These are phyloP conservation scores for Vanrija sp. DNA, from an alignment of 1,284 basidiomycete species.

Conservation along the genomic window DNA sequence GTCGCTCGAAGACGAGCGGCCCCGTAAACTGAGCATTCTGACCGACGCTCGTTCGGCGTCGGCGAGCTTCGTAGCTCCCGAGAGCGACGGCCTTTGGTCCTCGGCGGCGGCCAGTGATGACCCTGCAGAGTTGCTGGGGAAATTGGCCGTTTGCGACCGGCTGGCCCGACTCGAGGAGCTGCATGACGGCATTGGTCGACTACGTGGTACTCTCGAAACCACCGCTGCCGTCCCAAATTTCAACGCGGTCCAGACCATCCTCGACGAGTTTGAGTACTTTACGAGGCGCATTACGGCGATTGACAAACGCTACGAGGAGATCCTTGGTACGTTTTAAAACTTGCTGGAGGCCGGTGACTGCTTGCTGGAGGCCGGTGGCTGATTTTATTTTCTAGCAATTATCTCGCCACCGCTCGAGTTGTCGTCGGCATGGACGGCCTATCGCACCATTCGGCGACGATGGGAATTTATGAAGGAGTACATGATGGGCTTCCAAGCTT, in stretches of 20 bases:
- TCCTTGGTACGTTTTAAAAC: slow-evolving; percentile 27
- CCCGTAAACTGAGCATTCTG: slow-evolving; percentile 7
- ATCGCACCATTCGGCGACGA: slow-evolving; percentile 32
- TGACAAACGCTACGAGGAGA: slow-evolving; percentile 31
- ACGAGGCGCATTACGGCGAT: slow-evolving; percentile 21
- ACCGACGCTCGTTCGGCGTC: slow-evolving; percentile 18
- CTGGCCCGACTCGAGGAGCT: slow-evolving; percentile 33
- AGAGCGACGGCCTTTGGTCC: slow-evolving; percentile 23
- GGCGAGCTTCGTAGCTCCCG: slow-evolving; percentile 16
- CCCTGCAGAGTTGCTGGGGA: slow-evolving; percentile 26
- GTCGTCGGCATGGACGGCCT: slow-evolving; percentile 26
- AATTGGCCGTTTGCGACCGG: slow-evolving; percentile 33
- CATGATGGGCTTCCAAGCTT: slow-evolving; percentile 26
- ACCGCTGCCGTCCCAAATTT: slow-evolving; percentile 21
- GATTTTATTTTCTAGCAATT: slow-evolving; percentile 7
- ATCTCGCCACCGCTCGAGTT: slow-evolving; percentile 11
- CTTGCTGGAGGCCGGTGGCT: not conserved
- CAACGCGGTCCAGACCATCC: slow-evolving; percentile 25
- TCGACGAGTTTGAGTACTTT: slow-evolving; percentile 29
- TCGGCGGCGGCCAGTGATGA: slow-evolving; percentile 20
- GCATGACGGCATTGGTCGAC: slow-evolving; percentile 22
- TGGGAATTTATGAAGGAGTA: slow-evolving; percentile 33
- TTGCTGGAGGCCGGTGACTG: too few species aligned
- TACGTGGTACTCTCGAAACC: slow-evolving; percentile 25
- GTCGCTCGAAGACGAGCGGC: slow-evolving; percentile 16